Evolutionary conservation across 2,329 filamentous ascomycete species (phyloP).

Genomic region (Fusarium scirpi): DNA sequence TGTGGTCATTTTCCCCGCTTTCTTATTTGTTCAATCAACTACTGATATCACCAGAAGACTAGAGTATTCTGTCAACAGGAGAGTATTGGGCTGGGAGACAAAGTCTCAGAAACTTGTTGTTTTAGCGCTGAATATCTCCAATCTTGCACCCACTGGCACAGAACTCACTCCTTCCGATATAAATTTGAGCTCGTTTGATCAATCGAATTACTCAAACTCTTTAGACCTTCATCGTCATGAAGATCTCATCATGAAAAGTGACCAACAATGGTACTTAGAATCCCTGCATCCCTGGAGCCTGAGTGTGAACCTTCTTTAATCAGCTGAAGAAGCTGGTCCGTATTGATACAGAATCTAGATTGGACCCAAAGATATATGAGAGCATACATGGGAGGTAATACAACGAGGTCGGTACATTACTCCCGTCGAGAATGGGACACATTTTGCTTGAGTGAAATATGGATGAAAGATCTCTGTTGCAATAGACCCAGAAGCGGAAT

Average conservation of each 20-base stretch:
- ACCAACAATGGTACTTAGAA: constrained; percentile 16
- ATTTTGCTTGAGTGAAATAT: not conserved
- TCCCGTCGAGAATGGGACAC: not conserved
- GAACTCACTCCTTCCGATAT: not conserved
- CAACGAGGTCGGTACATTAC: not conserved
- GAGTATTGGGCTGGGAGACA: not conserved
- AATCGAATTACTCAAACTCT: not conserved
- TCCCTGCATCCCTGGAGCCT: constrained; percentile 16
- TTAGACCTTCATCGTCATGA: not conserved
- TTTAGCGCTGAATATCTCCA: not conserved
- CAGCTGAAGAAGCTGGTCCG: not conserved
- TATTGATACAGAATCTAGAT: not conserved
- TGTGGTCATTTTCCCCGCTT: too few relatives aligned
- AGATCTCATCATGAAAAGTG: not conserved
- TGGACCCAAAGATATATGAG: not conserved
- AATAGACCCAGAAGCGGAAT: not conserved
- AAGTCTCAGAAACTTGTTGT: too few relatives aligned
- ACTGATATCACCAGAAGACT: too few relatives aligned
- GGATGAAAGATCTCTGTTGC: not conserved
- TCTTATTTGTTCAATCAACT: too few relatives aligned
- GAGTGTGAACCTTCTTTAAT: constrained; percentile 10
- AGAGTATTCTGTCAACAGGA: too few relatives aligned
- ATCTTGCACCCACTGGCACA: not conserved
- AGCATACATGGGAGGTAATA: constrained; percentile 8
- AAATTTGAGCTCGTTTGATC: not conserved